A percentile compares a stretch with the other conserved stretches of the same genome.
Conservation (phyloP, 1,284 basidiomycete genomes). For the Stereum hirsutum region DNA sequence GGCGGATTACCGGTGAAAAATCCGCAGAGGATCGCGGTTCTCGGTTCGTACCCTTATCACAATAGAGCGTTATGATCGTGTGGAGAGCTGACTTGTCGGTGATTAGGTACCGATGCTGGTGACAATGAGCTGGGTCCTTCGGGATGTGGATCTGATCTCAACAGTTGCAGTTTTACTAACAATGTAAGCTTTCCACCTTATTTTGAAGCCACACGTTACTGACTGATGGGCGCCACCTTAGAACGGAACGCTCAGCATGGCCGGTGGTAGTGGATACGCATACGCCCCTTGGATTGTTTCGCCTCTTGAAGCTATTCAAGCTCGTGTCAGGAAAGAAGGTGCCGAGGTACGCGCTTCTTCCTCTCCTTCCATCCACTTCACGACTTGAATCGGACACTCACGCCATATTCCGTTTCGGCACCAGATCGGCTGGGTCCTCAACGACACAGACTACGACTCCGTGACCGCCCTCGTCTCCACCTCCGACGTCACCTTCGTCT, state of each 20-base stretch:
- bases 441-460: no score
- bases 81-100: not conserved
- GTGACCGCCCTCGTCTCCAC: slow-evolving; percentile 53
- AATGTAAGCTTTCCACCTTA: not conserved
- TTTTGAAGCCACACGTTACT: not conserved
- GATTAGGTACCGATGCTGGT: not conserved
- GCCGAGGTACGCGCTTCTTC: not conserved
- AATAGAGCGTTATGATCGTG: not conserved
- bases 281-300: no score
- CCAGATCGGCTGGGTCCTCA: no score
- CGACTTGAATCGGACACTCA: slow-evolving; percentile 53
- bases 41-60: slow-evolving; percentile 23
- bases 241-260: not conserved
- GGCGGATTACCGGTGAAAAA: slow-evolving; percentile 60
- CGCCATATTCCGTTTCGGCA: no score
- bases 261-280: no score
- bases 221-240: no score
- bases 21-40: slow-evolving; percentile 47
- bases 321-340: not conserved
- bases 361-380: not conserved
- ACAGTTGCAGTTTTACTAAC: not conserved
- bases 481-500: slow-evolving; percentile 67
- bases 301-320: no score
- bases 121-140: not conserved
- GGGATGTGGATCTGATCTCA: not conserved